Percentiles rank a stretch among this genome's conserved stretches.
phyloP scores from a whole-genome alignment of 495 filamentous ascomycete species.

The Cenococcum geophilum region DNA sequence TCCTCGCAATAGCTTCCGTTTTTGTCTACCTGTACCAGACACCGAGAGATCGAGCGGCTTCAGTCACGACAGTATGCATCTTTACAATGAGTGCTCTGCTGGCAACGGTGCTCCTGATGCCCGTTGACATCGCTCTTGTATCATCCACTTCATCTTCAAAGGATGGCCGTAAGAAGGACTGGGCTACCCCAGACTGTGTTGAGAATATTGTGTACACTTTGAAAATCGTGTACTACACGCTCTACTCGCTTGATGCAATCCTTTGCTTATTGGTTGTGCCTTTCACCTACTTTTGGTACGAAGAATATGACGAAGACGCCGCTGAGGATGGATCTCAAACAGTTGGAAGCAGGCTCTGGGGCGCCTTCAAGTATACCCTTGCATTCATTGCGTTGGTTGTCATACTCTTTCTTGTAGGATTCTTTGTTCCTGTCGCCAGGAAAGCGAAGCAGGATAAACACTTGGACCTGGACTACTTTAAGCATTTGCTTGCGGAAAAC shows the following conservation, averaged over 20 bases:
- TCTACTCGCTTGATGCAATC: constrained; percentile 87
- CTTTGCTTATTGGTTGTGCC: constrained; percentile 87
- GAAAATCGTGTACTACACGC: constrained; percentile 82
- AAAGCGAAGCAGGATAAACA: constrained; percentile 52
- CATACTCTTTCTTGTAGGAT: constrained; percentile 83
- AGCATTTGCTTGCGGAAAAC: constrained; percentile 71
- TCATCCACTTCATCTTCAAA: constrained; percentile 75
- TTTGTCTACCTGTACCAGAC: constrained; percentile 85
- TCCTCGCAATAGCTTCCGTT: constrained; percentile 64
- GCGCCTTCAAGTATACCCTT: constrained; percentile 83
- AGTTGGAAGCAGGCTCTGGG: constrained; percentile 61
- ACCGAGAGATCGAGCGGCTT: constrained; percentile 72
- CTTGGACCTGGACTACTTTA: constrained; percentile 84
- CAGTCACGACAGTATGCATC: constrained; percentile 76
- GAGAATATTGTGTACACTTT: constrained; percentile 70
- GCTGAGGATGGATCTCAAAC: constrained; percentile 70
- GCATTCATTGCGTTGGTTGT: constrained; percentile 73
- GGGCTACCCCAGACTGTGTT: constrained; percentile 77
- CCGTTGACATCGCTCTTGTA: constrained; percentile 90
- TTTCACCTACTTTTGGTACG: constrained; percentile 97
- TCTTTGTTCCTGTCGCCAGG: constrained; percentile 75
- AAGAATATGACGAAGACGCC: constrained; percentile 88
- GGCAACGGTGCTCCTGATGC: constrained; percentile 85
- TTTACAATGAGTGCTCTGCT: constrained; percentile 79
- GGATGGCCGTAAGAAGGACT: constrained; percentile 81